Percentiles rank a stretch among this genome's conserved stretches.
Evolutionary conservation across 2,329 filamentous ascomycete species (phyloP).

Genomic region (Laburnicola sp.): DNA sequence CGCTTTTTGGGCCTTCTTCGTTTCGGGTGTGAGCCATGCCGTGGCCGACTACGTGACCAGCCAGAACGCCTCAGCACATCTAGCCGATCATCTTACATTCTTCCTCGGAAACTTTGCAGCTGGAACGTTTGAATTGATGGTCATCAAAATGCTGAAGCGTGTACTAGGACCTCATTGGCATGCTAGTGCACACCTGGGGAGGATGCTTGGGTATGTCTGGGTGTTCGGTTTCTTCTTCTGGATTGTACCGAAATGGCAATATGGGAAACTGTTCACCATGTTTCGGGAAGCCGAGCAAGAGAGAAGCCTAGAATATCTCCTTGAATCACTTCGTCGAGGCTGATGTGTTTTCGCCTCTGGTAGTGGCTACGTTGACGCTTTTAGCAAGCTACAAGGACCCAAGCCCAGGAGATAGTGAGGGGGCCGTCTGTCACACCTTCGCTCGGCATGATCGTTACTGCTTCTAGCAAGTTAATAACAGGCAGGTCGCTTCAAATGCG

Average conservation of each 20-base stretch:
- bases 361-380: no score
- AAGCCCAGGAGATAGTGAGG: no score
- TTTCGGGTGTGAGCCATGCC: slow-evolving; percentile 5
- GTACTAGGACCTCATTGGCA: not conserved
- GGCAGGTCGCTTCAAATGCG: no score
- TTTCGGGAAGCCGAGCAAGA: not conserved
- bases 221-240: slow-evolving; percentile 5
- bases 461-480: no score
- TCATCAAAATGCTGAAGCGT: not conserved
- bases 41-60: slow-evolving; percentile 1
- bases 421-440: no score
- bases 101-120: slow-evolving; percentile 9
- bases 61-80: not conserved
- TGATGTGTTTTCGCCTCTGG: no score
- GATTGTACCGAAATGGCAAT: slow-evolving; percentile 3
- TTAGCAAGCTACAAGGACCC: no score
- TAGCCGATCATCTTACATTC: slow-evolving; percentile 1
- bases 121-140: not conserved
- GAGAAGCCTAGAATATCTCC: no score
- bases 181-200: not conserved
- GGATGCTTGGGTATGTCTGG: not conserved
- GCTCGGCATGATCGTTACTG: no score
- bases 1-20: slow-evolving; percentile 11
- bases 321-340: no score
- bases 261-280: not conserved